phyloP scores from a whole-genome alignment of 2,329 filamentous ascomycete genomes.

The Fusarium algeriense region DNA sequence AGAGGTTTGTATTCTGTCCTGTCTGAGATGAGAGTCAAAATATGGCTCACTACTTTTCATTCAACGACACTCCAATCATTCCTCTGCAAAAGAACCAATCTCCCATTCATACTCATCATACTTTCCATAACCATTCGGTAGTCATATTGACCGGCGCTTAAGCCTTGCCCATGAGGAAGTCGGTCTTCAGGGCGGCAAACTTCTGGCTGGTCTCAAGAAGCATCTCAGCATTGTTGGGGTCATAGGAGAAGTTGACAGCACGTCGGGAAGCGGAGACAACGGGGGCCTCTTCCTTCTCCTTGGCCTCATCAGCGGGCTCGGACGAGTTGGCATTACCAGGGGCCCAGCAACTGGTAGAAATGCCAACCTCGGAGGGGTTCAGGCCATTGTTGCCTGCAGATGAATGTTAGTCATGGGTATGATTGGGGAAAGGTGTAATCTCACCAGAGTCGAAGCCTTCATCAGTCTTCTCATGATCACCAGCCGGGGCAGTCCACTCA shows the following conservation, averaged over 20 bases:
- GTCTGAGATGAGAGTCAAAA: neutral
- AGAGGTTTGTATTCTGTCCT: neutral
- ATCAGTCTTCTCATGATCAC: neutral
- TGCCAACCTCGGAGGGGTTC: neutral
- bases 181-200: constrained; percentile 12
- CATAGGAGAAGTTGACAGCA: constrained; percentile 6
- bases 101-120: neutral
- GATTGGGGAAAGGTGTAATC: accelerated
- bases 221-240: constrained; percentile 14
- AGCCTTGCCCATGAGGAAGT: constrained; percentile 13
- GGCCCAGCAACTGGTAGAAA: constrained; percentile 33
- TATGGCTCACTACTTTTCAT: neutral
- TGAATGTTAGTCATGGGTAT: neutral
- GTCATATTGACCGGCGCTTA: neutral
- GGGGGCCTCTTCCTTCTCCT: neutral
- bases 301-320: neutral
- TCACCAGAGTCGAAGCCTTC: constrained; percentile 3
- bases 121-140: neutral
- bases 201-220: neutral
- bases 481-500: neutral
- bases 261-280: neutral
- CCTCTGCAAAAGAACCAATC: neutral
- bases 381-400: constrained; percentile 4
- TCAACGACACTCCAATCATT: neutral
- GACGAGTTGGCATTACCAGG: neutral